Evolutionary conservation across 1,284 basidiomycete genomes (phyloP).

Genomic region (Gomphus bonarii): DNA sequence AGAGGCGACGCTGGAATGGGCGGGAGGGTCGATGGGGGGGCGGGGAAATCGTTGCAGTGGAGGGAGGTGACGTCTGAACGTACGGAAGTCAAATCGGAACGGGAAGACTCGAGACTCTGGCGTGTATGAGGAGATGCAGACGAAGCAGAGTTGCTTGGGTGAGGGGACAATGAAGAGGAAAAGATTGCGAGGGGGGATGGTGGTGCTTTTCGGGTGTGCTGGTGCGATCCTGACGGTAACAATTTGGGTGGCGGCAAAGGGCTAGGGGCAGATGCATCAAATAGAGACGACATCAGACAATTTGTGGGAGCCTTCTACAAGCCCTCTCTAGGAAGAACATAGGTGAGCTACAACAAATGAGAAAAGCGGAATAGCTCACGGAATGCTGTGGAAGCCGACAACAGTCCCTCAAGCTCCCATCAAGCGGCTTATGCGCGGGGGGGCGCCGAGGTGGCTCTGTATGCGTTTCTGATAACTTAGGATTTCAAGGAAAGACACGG

Average conservation of each 20-base stretch:
- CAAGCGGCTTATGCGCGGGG: neutral
- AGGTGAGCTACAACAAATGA: neutral
- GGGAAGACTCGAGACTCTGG: conserved; percentile 7
- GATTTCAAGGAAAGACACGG: neutral
- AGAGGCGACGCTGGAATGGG: conserved; percentile 8
- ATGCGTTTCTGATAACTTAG: neutral
- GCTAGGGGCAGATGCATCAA: neutral
- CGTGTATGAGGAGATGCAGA: neutral
- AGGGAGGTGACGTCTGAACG: conserved; percentile 5
- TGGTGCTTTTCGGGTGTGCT: neutral
- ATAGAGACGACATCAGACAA: neutral
- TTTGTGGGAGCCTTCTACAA: too few relatives aligned
- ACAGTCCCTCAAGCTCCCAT: neutral
- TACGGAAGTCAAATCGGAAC: conserved; percentile 6
- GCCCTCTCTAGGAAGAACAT: neutral
- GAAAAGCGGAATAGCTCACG: neutral
- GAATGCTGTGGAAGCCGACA: neutral
- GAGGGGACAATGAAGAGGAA: neutral
- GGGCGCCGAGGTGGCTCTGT: neutral
- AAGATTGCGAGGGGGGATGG: conserved; percentile 6
- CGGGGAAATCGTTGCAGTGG: conserved; percentile 2
- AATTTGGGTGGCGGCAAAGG: neutral
- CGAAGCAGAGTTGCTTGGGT: neutral
- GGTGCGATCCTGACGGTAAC: neutral
- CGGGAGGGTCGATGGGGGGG: conserved; percentile 4